Percentiles rank a stretch among this genome's conserved stretches.
Conservation (phyloP, 2,329 filamentous ascomycete species). For the Pseudohalonectria lignicola region DNA sequence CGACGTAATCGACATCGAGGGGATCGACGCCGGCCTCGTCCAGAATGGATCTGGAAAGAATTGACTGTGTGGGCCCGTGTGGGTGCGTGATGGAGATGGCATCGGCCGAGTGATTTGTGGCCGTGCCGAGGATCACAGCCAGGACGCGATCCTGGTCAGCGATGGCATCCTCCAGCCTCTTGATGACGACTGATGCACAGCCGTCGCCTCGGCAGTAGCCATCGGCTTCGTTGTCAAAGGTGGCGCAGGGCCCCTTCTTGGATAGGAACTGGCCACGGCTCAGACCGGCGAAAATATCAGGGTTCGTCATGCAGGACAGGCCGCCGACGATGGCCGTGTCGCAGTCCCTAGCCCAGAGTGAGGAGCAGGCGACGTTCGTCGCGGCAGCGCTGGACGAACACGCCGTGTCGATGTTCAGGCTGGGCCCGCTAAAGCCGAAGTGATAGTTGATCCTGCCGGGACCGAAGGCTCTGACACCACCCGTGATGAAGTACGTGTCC, state of each 20-base stretch:
- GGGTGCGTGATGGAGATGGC: conserved; percentile 78
- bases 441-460: conserved; percentile 61
- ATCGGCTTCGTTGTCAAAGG: conserved; percentile 70
- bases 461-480: conserved; percentile 28
- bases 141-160: conserved; percentile 67
- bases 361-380: conserved; percentile 61
- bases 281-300: conserved; percentile 67
- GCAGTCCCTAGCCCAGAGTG: conserved; percentile 64
- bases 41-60: conserved; percentile 59
- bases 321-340: conserved; percentile 76
- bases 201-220: conserved; percentile 76
- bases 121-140: conserved; percentile 63
- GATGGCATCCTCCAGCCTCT: conserved; percentile 68
- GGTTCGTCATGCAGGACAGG: conserved; percentile 68
- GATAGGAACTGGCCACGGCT: conserved; percentile 70
- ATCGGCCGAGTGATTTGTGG: conserved; percentile 74
- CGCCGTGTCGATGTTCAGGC: conserved; percentile 65
- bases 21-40: conserved; percentile 65
- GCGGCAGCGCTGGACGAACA: conserved; percentile 66
- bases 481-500: conserved; percentile 42
- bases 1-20: conserved; percentile 69
- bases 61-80: conserved; percentile 64
- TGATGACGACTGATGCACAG: conserved; percentile 64
- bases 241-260: conserved; percentile 66
- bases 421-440: conserved; percentile 66